A percentile compares a stretch with the other conserved stretches of the same genome.
Conservation (phyloP, 176 grass and related monocot species). For the Oryza officinalis region DNA sequence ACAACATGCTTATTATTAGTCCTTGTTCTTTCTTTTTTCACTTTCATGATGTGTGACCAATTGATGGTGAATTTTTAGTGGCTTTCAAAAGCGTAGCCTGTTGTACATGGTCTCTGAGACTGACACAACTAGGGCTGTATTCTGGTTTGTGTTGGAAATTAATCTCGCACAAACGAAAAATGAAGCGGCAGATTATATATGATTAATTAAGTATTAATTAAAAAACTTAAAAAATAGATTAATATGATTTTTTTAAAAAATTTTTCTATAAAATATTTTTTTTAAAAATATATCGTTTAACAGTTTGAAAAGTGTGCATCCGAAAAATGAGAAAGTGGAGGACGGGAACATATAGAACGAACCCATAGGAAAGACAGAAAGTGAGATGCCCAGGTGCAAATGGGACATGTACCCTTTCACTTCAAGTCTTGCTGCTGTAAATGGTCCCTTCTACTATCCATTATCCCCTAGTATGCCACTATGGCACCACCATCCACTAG, state of each 20-base stretch:
- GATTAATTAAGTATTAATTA: too few relatives aligned
- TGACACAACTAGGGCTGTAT: not conserved
- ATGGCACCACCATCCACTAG: not conserved
- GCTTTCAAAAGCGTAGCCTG: slow-evolving; percentile 17
- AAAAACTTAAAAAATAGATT: too few relatives aligned
- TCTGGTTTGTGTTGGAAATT: too few relatives aligned
- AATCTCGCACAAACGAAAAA: too few relatives aligned
- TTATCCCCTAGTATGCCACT: not conserved
- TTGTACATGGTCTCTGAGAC: not conserved
- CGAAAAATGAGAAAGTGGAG: too few relatives aligned
- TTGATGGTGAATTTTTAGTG: slow-evolving; percentile 20
- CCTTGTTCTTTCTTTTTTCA: not conserved
- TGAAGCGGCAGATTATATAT: too few relatives aligned
- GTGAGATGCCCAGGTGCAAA: not conserved
- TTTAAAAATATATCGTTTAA: too few relatives aligned
- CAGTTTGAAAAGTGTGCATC: too few relatives aligned
- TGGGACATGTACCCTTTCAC: not conserved
- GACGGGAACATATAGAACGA: too few relatives aligned
- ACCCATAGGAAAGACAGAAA: not conserved
- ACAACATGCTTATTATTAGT: not conserved
- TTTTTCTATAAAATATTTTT: too few relatives aligned
- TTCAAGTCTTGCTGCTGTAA: not conserved
- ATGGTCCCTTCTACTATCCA: not conserved
- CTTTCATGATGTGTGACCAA: slow-evolving; percentile 13
- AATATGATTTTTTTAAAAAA: too few relatives aligned